Conservation (phyloP, 2,329 filamentous ascomycete species). For the Hypoxylon sp. region DNA sequence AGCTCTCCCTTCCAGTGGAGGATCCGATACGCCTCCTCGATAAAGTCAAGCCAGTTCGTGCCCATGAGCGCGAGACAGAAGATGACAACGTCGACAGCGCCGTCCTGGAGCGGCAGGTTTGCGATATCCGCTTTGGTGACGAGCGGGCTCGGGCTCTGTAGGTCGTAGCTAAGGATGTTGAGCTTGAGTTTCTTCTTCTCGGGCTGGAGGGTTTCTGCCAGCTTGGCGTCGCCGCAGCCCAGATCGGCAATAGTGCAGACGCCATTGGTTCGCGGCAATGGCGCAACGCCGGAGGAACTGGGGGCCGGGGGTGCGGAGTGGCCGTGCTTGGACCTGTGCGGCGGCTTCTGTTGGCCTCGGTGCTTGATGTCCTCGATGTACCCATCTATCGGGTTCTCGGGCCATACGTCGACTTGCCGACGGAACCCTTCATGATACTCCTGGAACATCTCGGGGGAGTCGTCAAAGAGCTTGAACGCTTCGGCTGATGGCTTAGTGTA, state of each 20-base stretch:
- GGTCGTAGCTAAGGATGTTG: conserved; percentile 85
- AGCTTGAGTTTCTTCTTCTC: conserved; percentile 76
- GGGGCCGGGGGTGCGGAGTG: conserved; percentile 30
- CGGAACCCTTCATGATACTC: conserved; percentile 98
- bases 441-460: conserved; percentile 91
- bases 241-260: conserved; percentile 87
- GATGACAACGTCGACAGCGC: conserved; percentile 85
- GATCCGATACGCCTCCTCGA: conserved; percentile 94
- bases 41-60: conserved; percentile 96
- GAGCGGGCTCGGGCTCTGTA: conserved; percentile 79
- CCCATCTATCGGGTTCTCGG: conserved; percentile 92
- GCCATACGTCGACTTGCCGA: conserved; percentile 95
- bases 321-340: conserved; percentile 31
- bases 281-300: conserved; percentile 52
- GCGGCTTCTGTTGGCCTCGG: conserved; percentile 69
- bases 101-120: conserved; percentile 79
- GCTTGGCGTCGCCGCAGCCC: conserved; percentile 90
- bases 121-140: conserved; percentile 93
- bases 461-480: conserved; percentile 84
- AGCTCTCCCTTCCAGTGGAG: conserved; percentile 95
- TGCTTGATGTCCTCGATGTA: conserved; percentile 80
- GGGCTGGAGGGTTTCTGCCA: conserved; percentile 76
- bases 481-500: conserved; percentile 91
- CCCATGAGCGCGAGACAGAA: conserved; percentile 99
- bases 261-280: conserved; percentile 79